Base-by-base conservation (phyloP, 176 grass and related monocot species). In the Hordeum marinum region DNA sequence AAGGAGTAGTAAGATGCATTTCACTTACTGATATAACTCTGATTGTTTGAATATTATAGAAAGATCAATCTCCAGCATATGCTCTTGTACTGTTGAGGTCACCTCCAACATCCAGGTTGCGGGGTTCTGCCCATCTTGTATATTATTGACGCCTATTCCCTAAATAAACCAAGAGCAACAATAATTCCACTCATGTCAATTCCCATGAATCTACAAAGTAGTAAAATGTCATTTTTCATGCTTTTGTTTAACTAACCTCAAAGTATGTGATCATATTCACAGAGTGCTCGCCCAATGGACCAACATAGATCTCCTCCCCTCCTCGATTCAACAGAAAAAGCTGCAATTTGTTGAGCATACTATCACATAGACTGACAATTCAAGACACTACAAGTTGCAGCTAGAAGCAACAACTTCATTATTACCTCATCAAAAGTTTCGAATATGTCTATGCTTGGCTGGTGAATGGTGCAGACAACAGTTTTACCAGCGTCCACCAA, bases 261-360 rank as follows among this genome's bases (percentile, higher is more conserved):
- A 83, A 45, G 68, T 83, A 83, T 34, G 42, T 46, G 17, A 83
- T 74, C 23, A 83, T 17, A 0, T 83, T 10, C 0, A 7, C 32
- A 62, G 55, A 83, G 63, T 74, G 3, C 6, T 46, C 23, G 0
- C 81, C 81, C 15, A 83, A n/a, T 62, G 68, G 81, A 45, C 81
- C 81, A 32, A 74, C 54, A 32, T 74, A 83, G 60, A 83, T 83
- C 55, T 83, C 81, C 70, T 83, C 52, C 37, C 81, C 81, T 73
- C 55, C 55, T 63, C 2, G 68, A 2, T 83, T 83, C 7, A 74
- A 9, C 24, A 83, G 68, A 74, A 83, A 1, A 32, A 74, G 68
- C 81, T 83, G 36, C 1, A 61, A 43, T 63, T 80, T 18, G 63
- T 75, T 62, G 11, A 46, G 4, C 2, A 46, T 63, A 14, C 2